Evolutionary conservation across 1,284 basidiomycete species (phyloP).

Genomic region (Boletus semigastroideus): DNA sequence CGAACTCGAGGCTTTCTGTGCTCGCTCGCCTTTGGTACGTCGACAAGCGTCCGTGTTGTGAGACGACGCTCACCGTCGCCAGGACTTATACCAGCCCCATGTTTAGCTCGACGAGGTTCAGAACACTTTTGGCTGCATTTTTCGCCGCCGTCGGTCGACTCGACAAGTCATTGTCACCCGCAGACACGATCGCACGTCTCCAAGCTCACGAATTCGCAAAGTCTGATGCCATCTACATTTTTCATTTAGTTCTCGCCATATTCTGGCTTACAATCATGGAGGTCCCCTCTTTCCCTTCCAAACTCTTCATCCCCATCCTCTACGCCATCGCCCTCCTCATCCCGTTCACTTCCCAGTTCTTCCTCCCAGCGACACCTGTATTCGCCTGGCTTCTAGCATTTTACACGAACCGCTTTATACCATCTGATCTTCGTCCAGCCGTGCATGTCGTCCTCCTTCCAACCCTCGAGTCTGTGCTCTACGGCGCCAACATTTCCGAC

Average conservation of each 20-base stretch:
- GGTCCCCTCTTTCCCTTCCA: constrained; percentile 68
- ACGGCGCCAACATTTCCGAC: constrained; percentile 96
- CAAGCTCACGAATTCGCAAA: constrained; percentile 59
- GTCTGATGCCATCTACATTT: constrained; percentile 61
- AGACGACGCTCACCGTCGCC: neutral
- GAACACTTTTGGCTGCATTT: constrained; percentile 41
- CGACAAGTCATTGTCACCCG: constrained; percentile 75
- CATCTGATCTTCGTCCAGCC: constrained; percentile 67
- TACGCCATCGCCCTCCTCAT: constrained; percentile 73
- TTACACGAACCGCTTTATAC: constrained; percentile 87
- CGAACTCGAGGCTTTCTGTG: neutral
- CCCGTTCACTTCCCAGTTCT: constrained; percentile 91
- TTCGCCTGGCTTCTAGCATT: constrained; percentile 85
- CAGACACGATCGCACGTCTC: constrained; percentile 65
- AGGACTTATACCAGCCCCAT: constrained; percentile 5
- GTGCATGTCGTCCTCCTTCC: constrained; percentile 94
- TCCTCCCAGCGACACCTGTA: constrained; percentile 86
- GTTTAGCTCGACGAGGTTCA: constrained; percentile 4
- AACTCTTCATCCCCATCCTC: constrained; percentile 77
- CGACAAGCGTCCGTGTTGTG: neutral
- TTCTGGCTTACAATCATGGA: constrained; percentile 84
- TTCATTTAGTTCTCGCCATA: constrained; percentile 63
- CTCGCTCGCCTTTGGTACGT: neutral
- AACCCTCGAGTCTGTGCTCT: constrained; percentile 91
- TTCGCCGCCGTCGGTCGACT: constrained; percentile 62